These are phyloP conservation scores for Cajanus cajan DNA, from an alignment of 306 rosid species.

Conservation along the genomic window DNA sequence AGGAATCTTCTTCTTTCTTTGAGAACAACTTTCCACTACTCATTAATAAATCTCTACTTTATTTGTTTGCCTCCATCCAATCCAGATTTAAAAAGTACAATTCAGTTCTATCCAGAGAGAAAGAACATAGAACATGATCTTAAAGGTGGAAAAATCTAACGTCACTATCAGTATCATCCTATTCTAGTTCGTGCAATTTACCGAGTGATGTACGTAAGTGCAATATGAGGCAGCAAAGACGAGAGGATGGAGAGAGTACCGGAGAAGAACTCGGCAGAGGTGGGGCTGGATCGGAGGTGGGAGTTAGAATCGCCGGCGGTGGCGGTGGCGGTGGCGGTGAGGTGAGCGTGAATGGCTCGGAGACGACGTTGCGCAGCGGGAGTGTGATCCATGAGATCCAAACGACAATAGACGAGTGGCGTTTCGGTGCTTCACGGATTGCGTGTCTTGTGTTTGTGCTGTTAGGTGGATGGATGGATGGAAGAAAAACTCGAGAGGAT, in stretches of 20 bases:
- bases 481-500: not conserved
- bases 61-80: not conserved
- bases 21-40: no score
- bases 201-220: not conserved
- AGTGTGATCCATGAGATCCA: conserved; percentile 55
- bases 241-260: conserved; percentile 51
- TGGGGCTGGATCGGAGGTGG: conserved; percentile 53
- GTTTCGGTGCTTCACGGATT: not conserved
- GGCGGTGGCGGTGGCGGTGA: conserved; percentile 41
- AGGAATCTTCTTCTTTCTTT: not conserved
- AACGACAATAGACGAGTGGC: not conserved
- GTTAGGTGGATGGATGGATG: not conserved
- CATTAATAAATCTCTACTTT: not conserved
- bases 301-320: conserved; percentile 42
- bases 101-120: not conserved
- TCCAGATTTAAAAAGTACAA: not conserved
- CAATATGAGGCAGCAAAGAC: not conserved
- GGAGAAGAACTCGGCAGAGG: conserved; percentile 72
- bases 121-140: not conserved
- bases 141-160: not conserved
- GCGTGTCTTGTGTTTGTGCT: not conserved
- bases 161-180: not conserved
- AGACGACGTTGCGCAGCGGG: conserved; percentile 73
- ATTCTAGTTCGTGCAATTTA: not conserved
- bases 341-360: conserved; percentile 57